These are phyloP conservation scores for Cytospora piceae DNA, from an alignment of 2,329 filamentous ascomycete species.

Conservation along the genomic window DNA sequence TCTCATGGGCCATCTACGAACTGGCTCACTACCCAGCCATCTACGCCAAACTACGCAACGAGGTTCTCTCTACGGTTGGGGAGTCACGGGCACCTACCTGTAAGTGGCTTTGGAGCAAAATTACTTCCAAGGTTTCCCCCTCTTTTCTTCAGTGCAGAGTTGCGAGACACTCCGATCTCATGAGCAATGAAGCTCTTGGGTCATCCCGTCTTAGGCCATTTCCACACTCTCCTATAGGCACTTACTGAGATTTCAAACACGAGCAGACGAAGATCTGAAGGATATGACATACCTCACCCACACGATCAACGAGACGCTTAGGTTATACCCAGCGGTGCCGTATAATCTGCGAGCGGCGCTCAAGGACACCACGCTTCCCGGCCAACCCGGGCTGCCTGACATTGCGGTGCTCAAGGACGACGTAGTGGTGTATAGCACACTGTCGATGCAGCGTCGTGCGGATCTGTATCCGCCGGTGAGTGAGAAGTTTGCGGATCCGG, in stretches of 20 bases:
- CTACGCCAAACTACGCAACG: slow-evolving; percentile 43
- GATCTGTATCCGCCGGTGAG: slow-evolving; percentile 37
- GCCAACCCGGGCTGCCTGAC: slow-evolving; percentile 32
- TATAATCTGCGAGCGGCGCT: slow-evolving; percentile 37
- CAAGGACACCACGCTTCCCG: slow-evolving; percentile 35
- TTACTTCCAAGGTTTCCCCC: no score
- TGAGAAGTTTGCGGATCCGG: slow-evolving; percentile 36
- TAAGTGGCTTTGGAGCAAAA: neutral
- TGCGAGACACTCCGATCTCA: no score
- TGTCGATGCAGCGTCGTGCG: slow-evolving; percentile 37
- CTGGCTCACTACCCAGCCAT: slow-evolving; percentile 43
- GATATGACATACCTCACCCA: slow-evolving; percentile 54
- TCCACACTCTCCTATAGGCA: no score
- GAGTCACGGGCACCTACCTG: slow-evolving; percentile 45
- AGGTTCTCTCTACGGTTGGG: slow-evolving; percentile 39
- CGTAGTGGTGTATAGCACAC: slow-evolving; percentile 34
- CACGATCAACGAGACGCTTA: slow-evolving; percentile 45
- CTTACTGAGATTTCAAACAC: neutral
- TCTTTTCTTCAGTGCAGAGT: no score
- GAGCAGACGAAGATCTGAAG: slow-evolving; percentile 47
- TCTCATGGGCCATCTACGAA: slow-evolving; percentile 47
- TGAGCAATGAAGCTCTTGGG: no score
- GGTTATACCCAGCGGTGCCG: slow-evolving; percentile 37
- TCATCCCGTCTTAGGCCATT: no score
- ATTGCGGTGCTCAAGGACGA: slow-evolving; percentile 35